Base-by-base conservation (phyloP, 495 filamentous ascomycete genomes). In the Daldinia concentrica region DNA sequence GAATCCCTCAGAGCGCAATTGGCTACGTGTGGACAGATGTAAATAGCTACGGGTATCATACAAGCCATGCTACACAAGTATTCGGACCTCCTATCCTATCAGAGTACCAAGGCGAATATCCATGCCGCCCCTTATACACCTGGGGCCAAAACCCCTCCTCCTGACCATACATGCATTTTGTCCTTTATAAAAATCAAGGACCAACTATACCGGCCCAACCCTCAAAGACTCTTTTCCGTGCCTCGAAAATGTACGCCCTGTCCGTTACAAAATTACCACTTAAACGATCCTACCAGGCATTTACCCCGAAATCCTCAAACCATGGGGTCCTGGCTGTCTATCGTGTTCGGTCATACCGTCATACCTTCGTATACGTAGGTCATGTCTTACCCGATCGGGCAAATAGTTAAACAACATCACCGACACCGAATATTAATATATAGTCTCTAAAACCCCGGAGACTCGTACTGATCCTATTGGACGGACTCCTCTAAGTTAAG, bases 301-400 rank as follows among this genome's bases (percentile, higher is more conserved):
- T 26, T 45, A 30, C 48, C 39, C 36, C 57, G 7, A 59, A 24
- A 41, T 55, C 61, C 45, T 60, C 58, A 37, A 57, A 68, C 36
- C 45, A 41, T 64, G 43, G 19, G 43, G 37, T 60, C 19, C 37
- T 62, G 55, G 36, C 69, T 59, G 61, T 70, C 29, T 58, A 63
- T 77, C 75, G 66, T 77, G 32, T 56, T 69, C 52, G 58, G 51
- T 77, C 75, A 60, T 77, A 32, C 74, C 63, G 43, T 77, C 75
- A 43, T 77, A 63, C 57, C 29, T 22, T 73, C 72, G 63, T 73
- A 54, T 64, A 50, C 22, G 36, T 73, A 32, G 56, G 26, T 57
- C 58, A 36, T 52, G 11, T 39, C n/a, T 14, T 39, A 7, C 41
- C 30, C 26, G 11, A 48, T 36, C 34, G 34, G 45, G 37, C 64